These are phyloP conservation scores for Geotrichum histeridarum DNA, from an alignment of 1,139 yeast genomes.

Conservation along the genomic window DNA sequence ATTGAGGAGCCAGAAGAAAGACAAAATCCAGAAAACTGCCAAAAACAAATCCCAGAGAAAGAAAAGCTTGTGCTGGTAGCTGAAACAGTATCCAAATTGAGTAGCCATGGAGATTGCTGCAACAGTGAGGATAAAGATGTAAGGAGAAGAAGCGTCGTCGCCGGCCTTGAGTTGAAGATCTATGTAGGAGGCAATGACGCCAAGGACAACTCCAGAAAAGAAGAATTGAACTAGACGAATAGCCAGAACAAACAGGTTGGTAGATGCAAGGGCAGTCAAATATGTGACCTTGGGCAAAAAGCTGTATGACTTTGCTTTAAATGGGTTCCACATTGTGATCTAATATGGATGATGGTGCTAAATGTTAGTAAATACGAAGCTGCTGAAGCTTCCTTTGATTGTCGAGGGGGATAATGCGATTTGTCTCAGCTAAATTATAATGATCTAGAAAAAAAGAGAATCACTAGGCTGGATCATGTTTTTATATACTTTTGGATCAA, in stretches of 20 bases:
- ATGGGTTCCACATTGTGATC: constrained; percentile 13
- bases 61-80: constrained; percentile 26
- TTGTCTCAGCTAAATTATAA: background rate
- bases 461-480: background rate
- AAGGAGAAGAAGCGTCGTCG: constrained; percentile 30
- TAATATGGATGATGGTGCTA: background rate
- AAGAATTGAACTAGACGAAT: constrained; percentile 34
- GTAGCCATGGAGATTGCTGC: constrained; percentile 30
- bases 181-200: constrained; percentile 33
- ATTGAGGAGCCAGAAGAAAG: constrained; percentile 35
- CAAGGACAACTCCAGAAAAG: constrained; percentile 34
- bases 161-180: constrained; percentile 24
- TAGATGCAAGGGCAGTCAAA: constrained; percentile 26
- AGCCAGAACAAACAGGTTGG: constrained; percentile 31
- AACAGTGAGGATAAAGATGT: constrained; percentile 30
- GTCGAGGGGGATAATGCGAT: background rate
- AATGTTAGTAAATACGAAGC: background rate
- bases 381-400: background rate
- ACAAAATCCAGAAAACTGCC: constrained; percentile 30
- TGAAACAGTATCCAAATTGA: constrained; percentile 33
- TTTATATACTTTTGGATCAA: background rate
- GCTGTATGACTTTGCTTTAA: constrained; percentile 1
- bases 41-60: constrained; percentile 32
- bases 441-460: background rate
- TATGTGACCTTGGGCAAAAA: constrained; percentile 14